Evolutionary conservation across 768 basidiomycete genomes (phyloP).

Genomic region (Lactarius vividus): DNA sequence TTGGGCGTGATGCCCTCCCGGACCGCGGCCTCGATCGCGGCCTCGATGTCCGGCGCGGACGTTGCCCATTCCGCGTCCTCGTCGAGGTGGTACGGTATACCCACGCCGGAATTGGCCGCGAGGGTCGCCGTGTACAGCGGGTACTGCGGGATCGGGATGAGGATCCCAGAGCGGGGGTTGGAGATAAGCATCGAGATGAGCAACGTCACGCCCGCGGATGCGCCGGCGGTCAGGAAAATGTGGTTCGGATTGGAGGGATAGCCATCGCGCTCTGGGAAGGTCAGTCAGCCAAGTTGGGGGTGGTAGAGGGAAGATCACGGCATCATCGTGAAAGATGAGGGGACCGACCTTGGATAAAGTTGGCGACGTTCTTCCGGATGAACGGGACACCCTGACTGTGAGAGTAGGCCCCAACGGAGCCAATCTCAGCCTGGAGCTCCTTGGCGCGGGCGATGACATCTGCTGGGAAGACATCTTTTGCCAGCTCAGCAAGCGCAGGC

Average conservation of each 20-base stretch:
- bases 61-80: constrained; percentile 84
- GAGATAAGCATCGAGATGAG: constrained; percentile 78
- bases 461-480: constrained; percentile 73
- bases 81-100: constrained; percentile 87
- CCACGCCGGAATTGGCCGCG: constrained; percentile 74
- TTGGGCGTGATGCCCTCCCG: constrained; percentile 63
- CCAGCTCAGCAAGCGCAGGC: constrained; percentile 76
- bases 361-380: constrained; percentile 84
- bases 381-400: constrained; percentile 90
- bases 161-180: constrained; percentile 64
- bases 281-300: neutral
- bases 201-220: constrained; percentile 90
- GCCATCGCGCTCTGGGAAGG: constrained; percentile 76
- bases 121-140: constrained; percentile 96
- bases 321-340: neutral
- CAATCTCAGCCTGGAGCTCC: constrained; percentile 79
- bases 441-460: constrained; percentile 85
- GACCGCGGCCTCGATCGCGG: constrained; percentile 62
- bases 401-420: constrained; percentile 92
- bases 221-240: constrained; percentile 95
- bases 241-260: constrained; percentile 75
- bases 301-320: constrained; percentile 2
- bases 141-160: constrained; percentile 98
- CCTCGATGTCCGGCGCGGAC: constrained; percentile 61
- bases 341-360: constrained; percentile 78